Conservation (phyloP, 1,139 yeast genomes). For the Geotrichum citri-aurantii region DNA sequence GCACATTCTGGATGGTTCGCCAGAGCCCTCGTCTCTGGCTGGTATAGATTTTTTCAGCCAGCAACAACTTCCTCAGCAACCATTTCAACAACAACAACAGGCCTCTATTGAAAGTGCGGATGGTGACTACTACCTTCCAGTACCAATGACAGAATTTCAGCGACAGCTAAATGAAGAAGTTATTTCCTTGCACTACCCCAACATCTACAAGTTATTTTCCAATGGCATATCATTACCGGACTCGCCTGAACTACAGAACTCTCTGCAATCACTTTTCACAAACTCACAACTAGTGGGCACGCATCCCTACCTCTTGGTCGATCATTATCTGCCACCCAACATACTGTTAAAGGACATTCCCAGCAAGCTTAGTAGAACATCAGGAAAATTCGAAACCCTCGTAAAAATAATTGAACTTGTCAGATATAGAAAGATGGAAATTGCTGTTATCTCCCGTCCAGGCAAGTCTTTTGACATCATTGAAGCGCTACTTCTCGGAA, state of each 20-base stretch:
- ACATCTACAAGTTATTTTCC: conserved; percentile 75
- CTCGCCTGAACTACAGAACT: conserved; percentile 44
- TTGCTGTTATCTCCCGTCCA: conserved; percentile 50
- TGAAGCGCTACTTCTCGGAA: conserved; percentile 71
- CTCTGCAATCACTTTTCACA: conserved; percentile 59
- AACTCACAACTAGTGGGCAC: conserved; percentile 77
- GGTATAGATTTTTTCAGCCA: conserved; percentile 25
- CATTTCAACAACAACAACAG: conserved; percentile 10
- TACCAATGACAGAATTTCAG: conserved; percentile 85
- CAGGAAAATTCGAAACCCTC: conserved; percentile 77
- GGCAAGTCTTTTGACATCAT: conserved; percentile 68
- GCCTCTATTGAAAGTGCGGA: conserved; percentile 35
- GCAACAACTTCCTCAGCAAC: neutral
- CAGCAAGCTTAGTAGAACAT: conserved; percentile 63
- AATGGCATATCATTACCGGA: conserved; percentile 28
- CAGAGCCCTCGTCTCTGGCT: conserved; percentile 53
- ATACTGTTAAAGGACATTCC: conserved; percentile 74
- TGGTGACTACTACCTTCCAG: conserved; percentile 75
- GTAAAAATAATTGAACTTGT: conserved; percentile 44
- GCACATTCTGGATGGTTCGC: conserved; percentile 72
- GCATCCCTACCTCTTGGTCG: conserved; percentile 82
- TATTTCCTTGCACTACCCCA: conserved; percentile 84
- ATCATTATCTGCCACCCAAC: conserved; percentile 81
- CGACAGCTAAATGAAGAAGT: conserved; percentile 90
- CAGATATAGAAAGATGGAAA: conserved; percentile 40